phyloP scores from a whole-genome alignment of 257 asterid species.

The Solanum infundibuliforme region DNA sequence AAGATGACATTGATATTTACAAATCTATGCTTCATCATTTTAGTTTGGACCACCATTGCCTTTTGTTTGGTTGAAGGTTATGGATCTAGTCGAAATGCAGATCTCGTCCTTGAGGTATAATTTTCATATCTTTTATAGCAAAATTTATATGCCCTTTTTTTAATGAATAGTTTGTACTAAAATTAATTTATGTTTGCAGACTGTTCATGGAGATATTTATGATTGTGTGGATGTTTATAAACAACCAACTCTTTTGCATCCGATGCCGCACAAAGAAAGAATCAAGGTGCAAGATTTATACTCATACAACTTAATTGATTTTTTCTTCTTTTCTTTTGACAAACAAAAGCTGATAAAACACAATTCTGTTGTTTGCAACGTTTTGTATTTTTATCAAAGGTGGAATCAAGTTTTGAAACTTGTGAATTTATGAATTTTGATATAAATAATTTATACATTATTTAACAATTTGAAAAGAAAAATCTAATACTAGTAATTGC shows the following conservation, averaged over 20 bases:
- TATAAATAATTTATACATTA: too few relatives aligned
- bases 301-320: not conserved
- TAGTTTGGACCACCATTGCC: not conserved
- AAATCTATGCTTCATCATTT: not conserved
- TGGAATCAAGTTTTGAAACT: not conserved
- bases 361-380: not conserved
- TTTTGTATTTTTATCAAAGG: not conserved
- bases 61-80: not conserved
- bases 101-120: not conserved
- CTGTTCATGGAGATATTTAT: too few relatives aligned
- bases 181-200: too few relatives aligned
- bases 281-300: not conserved
- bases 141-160: too few relatives aligned
- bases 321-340: not conserved
- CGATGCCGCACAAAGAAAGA: not conserved
- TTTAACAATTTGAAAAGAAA: too few relatives aligned
- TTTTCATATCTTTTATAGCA: not conserved
- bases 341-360: too few relatives aligned
- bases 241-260: not conserved
- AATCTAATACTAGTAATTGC: too few relatives aligned
- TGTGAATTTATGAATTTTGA: too few relatives aligned
- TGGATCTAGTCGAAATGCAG: not conserved
- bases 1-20: not conserved
- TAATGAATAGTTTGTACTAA: too few relatives aligned
- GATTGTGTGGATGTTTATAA: not conserved